A percentile compares a stretch with the other conserved stretches of the same genome.
Conservation (phyloP, 345 rosid species). For the Excoecaria cochinchinensis region DNA sequence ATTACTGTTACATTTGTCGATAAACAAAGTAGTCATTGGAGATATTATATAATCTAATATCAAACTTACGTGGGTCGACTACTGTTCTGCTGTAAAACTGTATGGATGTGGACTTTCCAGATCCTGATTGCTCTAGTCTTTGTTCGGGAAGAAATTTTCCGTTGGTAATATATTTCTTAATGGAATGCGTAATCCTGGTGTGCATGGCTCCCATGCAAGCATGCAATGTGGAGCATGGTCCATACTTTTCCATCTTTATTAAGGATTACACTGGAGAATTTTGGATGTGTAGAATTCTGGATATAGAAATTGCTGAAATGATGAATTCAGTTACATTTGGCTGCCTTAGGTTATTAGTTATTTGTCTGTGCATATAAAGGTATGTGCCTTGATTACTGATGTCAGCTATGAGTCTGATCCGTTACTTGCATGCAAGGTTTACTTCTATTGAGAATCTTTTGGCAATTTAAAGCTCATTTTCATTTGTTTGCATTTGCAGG, state of each 20-base stretch:
- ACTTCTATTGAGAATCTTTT: constrained; percentile 1
- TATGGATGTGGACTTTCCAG: constrained; percentile 48
- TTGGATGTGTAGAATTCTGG: constrained; percentile 1
- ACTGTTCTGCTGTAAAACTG: constrained; percentile 41
- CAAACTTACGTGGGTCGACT: constrained; percentile 49
- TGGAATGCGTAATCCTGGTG: constrained; percentile 12
- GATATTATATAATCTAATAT: not conserved
- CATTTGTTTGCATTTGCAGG: constrained; percentile 1
- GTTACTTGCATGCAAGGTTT: constrained; percentile 39
- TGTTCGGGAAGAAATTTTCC: constrained; percentile 39
- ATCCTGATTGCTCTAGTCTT: constrained; percentile 41
- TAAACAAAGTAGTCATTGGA: not conserved
- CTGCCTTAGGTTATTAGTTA: not conserved
- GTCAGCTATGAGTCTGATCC: constrained; percentile 35
- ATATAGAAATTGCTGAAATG: not conserved
- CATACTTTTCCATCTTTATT: constrained; percentile 13
- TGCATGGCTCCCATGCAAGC: constrained; percentile 6
- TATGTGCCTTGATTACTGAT: constrained; percentile 23
- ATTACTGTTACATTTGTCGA: not conserved
- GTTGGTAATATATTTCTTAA: constrained; percentile 21
- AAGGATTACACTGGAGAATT: not conserved
- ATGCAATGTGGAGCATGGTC: constrained; percentile 9
- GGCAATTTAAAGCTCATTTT: not conserved
- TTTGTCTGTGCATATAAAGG: not conserved
- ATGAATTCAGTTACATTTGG: not conserved